Evolutionary conservation across 2,329 filamentous ascomycete species (phyloP), one percentile per base, ranked within the genome.

Genomic region (Colletotrichum acutatum): DNA sequence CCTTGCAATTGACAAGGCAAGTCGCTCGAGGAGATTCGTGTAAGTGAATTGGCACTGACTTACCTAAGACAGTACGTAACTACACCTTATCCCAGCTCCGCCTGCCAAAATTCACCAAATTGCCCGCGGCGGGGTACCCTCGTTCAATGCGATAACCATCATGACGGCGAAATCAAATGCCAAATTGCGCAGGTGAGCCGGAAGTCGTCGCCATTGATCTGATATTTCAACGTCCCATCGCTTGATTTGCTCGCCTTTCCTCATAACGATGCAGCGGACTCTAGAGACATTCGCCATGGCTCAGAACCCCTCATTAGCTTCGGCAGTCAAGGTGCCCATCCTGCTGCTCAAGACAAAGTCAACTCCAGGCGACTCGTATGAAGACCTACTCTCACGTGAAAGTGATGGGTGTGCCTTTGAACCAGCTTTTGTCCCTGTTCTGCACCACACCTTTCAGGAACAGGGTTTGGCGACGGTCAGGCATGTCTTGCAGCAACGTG

Each of bases 281-380:
- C 8, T 14, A 42, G 22, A 11, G 11, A 8, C 14, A 19, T n/a
- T 26, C 12, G 28, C 7, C n/a, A 74, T 74, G 72, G 42, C 61
- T 68, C 52, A 75, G 49, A 59, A 75, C 71, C 64, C 72, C 30
- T 28, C 49, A 9, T 9, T 26, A 14, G 6, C 76, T 74, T 72
- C 26, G 58, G 2, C 66, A 28, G 53, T 75, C 16, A 74, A 74
- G n/a, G 82, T 84, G 11, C 92, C 93, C 1, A 82, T 97, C 26
- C 84, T 96, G 26, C 86, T 97, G 1, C 88, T 97, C 67, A 97
- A 97, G 82, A 96, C 94, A 3, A 92, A 89, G 78, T 96, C 94
- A 0, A 86, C 84, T 0, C 93, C 94, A 0, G 86, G 84, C 57
- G 94, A 97, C 80, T 88, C 89, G 9, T 97, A 97, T 79, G 87